Evolutionary conservation across 495 filamentous ascomycete genomes (phyloP).

Genomic region (Penicillium lagena): DNA sequence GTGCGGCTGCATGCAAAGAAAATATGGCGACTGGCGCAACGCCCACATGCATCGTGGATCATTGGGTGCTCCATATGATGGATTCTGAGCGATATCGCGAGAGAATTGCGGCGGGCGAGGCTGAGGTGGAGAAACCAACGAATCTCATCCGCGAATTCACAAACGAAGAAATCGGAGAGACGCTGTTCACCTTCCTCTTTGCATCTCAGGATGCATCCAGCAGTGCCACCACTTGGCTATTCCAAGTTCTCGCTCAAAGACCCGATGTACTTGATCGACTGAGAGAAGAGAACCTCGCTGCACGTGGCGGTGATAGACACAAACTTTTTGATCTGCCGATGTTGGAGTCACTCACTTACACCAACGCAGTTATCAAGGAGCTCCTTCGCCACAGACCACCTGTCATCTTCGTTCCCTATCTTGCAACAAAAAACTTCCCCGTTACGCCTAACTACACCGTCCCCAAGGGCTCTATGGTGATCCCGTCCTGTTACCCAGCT

Average conservation of each 20-base stretch:
- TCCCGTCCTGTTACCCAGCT: conserved; percentile 79
- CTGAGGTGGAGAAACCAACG: conserved; percentile 63
- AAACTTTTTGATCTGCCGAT: conserved; percentile 65
- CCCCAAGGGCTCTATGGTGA: conserved; percentile 85
- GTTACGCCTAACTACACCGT: conserved; percentile 77
- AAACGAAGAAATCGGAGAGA: conserved; percentile 85
- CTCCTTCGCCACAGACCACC: conserved; percentile 88
- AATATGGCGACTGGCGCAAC: conserved; percentile 79
- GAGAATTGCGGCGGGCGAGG: conserved; percentile 56
- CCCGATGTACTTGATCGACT: conserved; percentile 79
- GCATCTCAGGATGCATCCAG: conserved; percentile 92
- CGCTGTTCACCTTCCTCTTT: conserved; percentile 92
- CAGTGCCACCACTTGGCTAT: conserved; percentile 85
- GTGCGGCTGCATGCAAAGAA: conserved; percentile 79
- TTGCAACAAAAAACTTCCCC: conserved; percentile 84
- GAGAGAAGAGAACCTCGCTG: conserved; percentile 74
- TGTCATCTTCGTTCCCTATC: conserved; percentile 92
- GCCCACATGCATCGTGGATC: conserved; percentile 81
- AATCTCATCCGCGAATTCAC: conserved; percentile 76
- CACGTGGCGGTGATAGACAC: conserved; percentile 64
- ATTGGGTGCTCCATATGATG: conserved; percentile 78
- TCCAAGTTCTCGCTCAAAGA: conserved; percentile 83
- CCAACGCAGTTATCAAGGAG: conserved; percentile 83
- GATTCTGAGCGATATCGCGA: conserved; percentile 68
- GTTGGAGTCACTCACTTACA: conserved; percentile 83